These are phyloP conservation scores for Crithidia bombi DNA, from an alignment of 208 protist genomes.

Conservation along the genomic window DNA sequence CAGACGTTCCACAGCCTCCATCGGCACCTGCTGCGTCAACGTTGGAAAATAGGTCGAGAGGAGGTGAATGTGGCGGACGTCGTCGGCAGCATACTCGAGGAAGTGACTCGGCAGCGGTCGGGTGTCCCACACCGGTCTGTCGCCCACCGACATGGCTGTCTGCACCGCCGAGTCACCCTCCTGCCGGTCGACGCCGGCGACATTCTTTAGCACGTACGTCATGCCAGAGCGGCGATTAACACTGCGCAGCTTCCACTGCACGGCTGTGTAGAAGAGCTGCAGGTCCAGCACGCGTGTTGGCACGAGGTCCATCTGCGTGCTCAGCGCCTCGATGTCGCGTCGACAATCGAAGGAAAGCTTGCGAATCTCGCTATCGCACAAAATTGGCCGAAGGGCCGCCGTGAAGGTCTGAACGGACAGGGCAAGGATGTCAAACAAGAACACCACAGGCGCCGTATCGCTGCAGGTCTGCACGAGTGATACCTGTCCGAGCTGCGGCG, in stretches of 20 bases:
- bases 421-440: slow-evolving; percentile 85
- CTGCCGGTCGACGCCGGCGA: slow-evolving; percentile 69
- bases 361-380: slow-evolving; percentile 47
- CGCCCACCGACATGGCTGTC: slow-evolving; percentile 82
- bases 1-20: slow-evolving; percentile 62
- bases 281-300: slow-evolving; percentile 74
- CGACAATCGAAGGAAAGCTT: slow-evolving; percentile 92
- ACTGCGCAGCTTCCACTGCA: slow-evolving; percentile 85
- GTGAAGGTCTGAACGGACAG: slow-evolving; percentile 47
- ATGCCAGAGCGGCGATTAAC: slow-evolving; percentile 85
- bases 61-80: slow-evolving; percentile 88
- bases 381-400: slow-evolving; percentile 38
- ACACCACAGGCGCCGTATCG: slow-evolving; percentile 64
- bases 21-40: slow-evolving; percentile 26
- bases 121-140: slow-evolving; percentile 88
- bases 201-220: slow-evolving; percentile 80
- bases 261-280: slow-evolving; percentile 83
- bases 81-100: slow-evolving; percentile 88
- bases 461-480: slow-evolving; percentile 86
- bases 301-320: slow-evolving; percentile 71
- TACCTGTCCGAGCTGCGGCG: slow-evolving; percentile 74
- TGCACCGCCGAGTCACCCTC: slow-evolving; percentile 84
- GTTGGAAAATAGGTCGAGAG: slow-evolving; percentile 42
- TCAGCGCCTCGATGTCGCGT: slow-evolving; percentile 88
- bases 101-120: slow-evolving; percentile 88